phyloP scores from a whole-genome alignment of 2,329 filamentous ascomycete genomes.

The Colletotrichum simmondsii region DNA sequence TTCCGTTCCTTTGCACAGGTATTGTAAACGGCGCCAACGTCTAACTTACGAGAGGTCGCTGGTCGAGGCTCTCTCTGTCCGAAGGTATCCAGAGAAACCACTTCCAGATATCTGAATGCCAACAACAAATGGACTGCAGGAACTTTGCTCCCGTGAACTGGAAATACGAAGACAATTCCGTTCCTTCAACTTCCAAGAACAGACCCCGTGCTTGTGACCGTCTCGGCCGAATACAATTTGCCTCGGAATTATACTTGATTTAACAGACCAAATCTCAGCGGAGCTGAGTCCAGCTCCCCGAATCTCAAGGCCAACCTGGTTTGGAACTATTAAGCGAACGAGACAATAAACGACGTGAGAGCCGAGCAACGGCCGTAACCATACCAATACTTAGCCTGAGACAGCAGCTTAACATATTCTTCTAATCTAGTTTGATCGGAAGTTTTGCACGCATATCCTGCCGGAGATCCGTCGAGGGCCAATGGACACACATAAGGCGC shows the following conservation, averaged over 20 bases:
- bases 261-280: not conserved
- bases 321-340: not conserved
- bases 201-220: not conserved
- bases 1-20: too few species aligned
- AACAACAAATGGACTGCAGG: not conserved
- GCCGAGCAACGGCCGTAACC: not conserved
- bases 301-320: not conserved
- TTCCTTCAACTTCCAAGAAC: not conserved
- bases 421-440: not conserved
- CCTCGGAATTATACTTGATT: not conserved
- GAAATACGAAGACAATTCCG: not conserved
- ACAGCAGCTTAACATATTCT: not conserved
- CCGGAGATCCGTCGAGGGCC: not conserved
- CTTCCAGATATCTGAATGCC: not conserved
- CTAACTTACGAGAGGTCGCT: too few species aligned
- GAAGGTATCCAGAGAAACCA: not conserved
- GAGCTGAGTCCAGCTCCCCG: not conserved
- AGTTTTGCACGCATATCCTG: not conserved
- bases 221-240: not conserved
- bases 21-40: too few species aligned
- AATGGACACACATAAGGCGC: not conserved
- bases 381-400: not conserved
- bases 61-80: not conserved
- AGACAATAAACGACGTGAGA: not conserved
- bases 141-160: not conserved